Base-by-base conservation (phyloP, 176 grass and related monocot species). In the Phoenix dactylifera region DNA sequence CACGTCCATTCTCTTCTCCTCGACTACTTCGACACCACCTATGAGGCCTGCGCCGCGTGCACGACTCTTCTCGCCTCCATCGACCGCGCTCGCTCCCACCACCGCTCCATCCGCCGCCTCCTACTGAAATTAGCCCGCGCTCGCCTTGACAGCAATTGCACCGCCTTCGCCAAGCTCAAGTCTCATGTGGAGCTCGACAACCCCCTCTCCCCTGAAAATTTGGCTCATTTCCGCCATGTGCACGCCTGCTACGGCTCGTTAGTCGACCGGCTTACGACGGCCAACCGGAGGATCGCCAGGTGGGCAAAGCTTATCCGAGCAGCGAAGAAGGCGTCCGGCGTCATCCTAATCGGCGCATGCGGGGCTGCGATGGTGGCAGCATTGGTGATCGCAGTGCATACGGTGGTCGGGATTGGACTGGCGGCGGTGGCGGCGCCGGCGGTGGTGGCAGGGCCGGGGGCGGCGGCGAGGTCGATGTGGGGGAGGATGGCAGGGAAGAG, bases 11-110 rank as follows among this genome's bases (percentile, higher is more conserved):
- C 72, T 0, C 76, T 90, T 49, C 69, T 96, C 24, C 25, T 88
- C 6, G 80, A 96, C 62, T 96, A 68, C 74, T 96, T 90, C 55
- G 75, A 90, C 49, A 68, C 82, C 5, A 96, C 83, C 58, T 48
- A 39, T 19, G 65, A 79, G 26, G 87, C 87, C 16, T 88, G 80
- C 71, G 61, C 52, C 56, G 87, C 87, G 0, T 96, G 87, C 72
- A 59, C 82, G 3, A 15, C 67, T 53, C 77, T 97, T 20, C 75
- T 97, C 7, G 58, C 51, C 12, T 82, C 83, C 22, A 44, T 90
- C 7, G 29, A 61, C 65, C 76, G 58, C 0, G 80, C 92, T 5
- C 69, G 84, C 10, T 24, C 62, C 1, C 87, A 88, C 59, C 84
- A 91, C 24, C 66, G 61, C 4, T 71, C 63, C 5, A 78, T 97